Conservation (phyloP, 2,329 filamentous ascomycete species). For the Fusarium floridanum region DNA sequence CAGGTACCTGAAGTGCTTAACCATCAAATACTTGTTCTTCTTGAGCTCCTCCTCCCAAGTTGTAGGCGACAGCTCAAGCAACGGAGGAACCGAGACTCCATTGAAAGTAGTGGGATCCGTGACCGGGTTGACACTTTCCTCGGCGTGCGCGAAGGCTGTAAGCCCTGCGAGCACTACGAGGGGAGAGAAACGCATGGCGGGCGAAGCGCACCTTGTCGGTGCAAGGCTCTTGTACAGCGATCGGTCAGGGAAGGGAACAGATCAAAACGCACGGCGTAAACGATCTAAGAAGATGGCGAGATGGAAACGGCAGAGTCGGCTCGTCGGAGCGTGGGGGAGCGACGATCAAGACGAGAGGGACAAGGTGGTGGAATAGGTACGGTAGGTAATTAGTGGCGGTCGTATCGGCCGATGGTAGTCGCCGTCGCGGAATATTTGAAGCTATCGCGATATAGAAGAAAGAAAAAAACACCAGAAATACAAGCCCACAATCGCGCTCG, state of each 20-base stretch:
- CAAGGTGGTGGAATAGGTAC: conserved; percentile 16
- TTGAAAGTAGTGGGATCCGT: conserved; percentile 71
- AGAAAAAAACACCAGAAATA: conserved; percentile 25
- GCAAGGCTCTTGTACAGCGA: neutral
- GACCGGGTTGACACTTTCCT: conserved; percentile 52
- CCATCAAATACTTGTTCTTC: conserved; percentile 64
- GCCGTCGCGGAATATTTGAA: conserved; percentile 14
- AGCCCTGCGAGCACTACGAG: conserved; percentile 62
- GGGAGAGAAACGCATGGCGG: conserved; percentile 51
- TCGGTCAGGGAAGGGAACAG: neutral
- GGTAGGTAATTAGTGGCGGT: conserved; percentile 33
- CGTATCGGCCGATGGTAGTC: conserved; percentile 20
- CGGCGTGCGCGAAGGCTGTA: conserved; percentile 50
- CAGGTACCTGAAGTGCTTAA: conserved; percentile 77
- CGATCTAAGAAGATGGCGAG: neutral
- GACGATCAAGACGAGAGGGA: conserved; percentile 18
- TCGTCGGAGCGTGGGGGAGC: conserved; percentile 7
- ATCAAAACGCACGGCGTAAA: conserved; percentile 3
- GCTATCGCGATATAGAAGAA: conserved; percentile 27
- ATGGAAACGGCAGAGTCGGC: conserved; percentile 1
- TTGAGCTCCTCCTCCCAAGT: conserved; percentile 70
- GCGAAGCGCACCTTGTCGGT: conserved; percentile 20
- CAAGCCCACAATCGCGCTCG: conserved; percentile 32
- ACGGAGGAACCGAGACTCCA: conserved; percentile 73
- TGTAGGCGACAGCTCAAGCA: conserved; percentile 70